Base-by-base conservation (phyloP, 805 yeast species). In the Clavispora carvajalis region DNA sequence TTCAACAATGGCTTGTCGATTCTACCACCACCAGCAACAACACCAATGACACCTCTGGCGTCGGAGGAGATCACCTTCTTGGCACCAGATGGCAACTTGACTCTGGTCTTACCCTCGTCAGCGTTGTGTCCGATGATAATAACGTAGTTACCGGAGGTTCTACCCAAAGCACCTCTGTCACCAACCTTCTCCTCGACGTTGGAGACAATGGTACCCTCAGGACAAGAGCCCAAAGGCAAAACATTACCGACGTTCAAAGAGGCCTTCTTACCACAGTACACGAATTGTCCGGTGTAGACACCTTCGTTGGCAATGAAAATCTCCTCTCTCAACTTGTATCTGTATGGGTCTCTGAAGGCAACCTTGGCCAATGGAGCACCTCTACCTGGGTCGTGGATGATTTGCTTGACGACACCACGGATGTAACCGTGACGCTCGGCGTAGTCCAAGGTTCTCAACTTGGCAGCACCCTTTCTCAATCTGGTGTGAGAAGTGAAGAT, bases 281-380 rank as follows among this genome's bases (percentile, higher is more conserved):
- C 80, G 70, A 90, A 91, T 80, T 91, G 99, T 67, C 99, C 99
- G 59, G 98, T 93, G 93, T 90, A 90, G 61, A 93, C 86, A 81
- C 98, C 98, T 80, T 91, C 99, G 79, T 90, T 90, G 68, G 98
- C 99, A 69, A 91, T 86, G 81, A 93, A 91, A 65, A 91, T 91
- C 79, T 91, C 98, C 76, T 87, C 95, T 79, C 95, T 89, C 74
- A 85, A 76, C 79, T 84, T 90, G 88, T 85, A 91, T 80, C 79
- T 87, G 95, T 91, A 91, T 75, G 99, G 98, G 76, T 93, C 98
- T 74, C 98, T 87, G 96, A 91, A 91, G 58, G 77, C 90, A 74
- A 91, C 96, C 80, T 86, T 90, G 64, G 97, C 99, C 71, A 91
- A 83, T 71, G 99, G 99, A 74, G 99, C 99, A 81, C 99, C 99